Conservation (phyloP, 495 filamentous ascomycete species). For the Hypoxylon fragiforme region DNA sequence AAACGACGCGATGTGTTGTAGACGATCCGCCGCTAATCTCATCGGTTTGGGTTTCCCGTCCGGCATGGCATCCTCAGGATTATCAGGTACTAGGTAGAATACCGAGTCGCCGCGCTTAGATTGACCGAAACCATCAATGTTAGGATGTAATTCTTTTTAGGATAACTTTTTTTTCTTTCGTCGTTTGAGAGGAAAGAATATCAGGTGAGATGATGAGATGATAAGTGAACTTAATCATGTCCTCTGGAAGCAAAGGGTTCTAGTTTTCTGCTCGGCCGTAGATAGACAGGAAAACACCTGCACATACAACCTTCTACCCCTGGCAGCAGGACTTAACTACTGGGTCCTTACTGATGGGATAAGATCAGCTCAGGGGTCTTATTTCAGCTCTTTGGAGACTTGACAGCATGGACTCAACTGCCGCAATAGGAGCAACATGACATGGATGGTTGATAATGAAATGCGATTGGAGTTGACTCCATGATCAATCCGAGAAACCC, state of each 20-base stretch:
- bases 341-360: slow-evolving; percentile 5
- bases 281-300: too few species aligned
- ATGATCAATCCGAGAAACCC: neutral
- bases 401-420: neutral
- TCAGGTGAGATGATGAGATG: neutral
- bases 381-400: slow-evolving; percentile 4
- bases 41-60: slow-evolving; percentile 5
- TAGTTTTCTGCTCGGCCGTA: too few species aligned
- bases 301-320: neutral
- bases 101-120: too few species aligned
- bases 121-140: too few species aligned
- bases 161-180: neutral
- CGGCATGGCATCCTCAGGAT: too few species aligned
- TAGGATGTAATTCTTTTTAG: too few species aligned
- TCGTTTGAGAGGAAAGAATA: neutral
- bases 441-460: neutral
- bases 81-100: too few species aligned
- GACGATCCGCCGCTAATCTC: slow-evolving; percentile 31
- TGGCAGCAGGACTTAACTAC: too few species aligned
- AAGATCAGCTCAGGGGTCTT: slow-evolving; percentile 24
- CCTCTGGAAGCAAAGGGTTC: neutral
- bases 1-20: slow-evolving; percentile 30
- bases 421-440: slow-evolving; percentile 2
- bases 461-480: neutral
- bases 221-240: neutral